Conservation (phyloP, 306 rosid genomes). For the Amphicarpaea edgeworthii region DNA sequence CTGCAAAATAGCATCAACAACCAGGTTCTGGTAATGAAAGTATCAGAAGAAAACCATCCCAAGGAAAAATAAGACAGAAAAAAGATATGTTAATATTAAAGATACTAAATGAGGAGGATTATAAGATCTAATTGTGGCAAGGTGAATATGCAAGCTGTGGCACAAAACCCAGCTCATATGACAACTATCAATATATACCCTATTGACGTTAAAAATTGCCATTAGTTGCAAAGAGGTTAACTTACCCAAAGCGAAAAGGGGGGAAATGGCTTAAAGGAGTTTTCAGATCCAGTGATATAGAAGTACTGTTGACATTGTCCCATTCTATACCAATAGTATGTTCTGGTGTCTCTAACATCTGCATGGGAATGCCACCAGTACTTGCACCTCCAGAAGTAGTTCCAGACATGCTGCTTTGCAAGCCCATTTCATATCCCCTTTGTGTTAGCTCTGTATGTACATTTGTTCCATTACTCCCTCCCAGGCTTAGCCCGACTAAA, state of each 20-base stretch:
- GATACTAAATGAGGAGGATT: constrained; percentile 31
- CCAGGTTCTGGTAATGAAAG: constrained; percentile 24
- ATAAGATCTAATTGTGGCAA: constrained; percentile 4
- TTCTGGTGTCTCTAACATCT: constrained; percentile 82
- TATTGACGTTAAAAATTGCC: constrained; percentile 14
- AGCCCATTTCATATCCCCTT: constrained; percentile 79
- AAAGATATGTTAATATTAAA: constrained; percentile 11
- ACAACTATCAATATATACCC: constrained; percentile 39
- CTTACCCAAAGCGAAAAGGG: constrained; percentile 97
- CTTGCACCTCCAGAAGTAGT: constrained; percentile 72
- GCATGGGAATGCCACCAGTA: constrained; percentile 78
- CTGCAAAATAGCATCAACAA: constrained; percentile 21
- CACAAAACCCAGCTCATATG: constrained; percentile 36
- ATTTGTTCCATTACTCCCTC: constrained; percentile 66
- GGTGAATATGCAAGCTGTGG: constrained; percentile 22
- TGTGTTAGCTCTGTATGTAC: constrained; percentile 72
- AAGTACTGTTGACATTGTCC: constrained; percentile 75
- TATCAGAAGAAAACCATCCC: constrained; percentile 33
- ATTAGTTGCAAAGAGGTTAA: constrained; percentile 47
- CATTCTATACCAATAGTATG: constrained; percentile 81
- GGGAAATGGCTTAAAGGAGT: constrained; percentile 98
- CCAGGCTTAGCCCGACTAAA: constrained; percentile 91
- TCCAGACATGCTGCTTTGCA: constrained; percentile 74
- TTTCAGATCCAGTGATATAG: constrained; percentile 92
- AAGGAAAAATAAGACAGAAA: constrained; percentile 16